Evolutionary conservation across 2,329 filamentous ascomycete genomes (phyloP), one percentile per base, ranked within the genome.

Genomic region (Scedosporium minutisporum): DNA sequence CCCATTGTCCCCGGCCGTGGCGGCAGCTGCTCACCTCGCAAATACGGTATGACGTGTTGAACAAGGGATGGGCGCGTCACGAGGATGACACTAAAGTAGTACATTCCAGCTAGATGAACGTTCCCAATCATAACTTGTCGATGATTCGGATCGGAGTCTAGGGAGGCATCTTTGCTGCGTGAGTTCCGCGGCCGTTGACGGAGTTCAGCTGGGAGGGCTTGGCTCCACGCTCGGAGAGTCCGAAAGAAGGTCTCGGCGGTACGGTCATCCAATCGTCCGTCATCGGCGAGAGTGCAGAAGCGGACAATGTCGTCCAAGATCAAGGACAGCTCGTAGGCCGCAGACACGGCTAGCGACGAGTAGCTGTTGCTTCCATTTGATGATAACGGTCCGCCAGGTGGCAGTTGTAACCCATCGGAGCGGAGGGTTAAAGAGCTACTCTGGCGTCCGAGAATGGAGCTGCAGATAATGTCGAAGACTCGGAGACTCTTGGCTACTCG

Each of bases 1-100:
- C 33, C 33, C 10, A 38, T 38, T 12, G 10, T 38, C 33, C 33
- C 33, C 33, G 33, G 76, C 69, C 6, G 73, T 73, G 0, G 27
- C 64, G 65, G 7, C 33, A 38, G 33, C 33, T 38, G 33, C 33
- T 38, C 33, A 38, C 33, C 33, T 10, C 33, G 33, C 10, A 38
- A 38, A 4, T 38, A 38, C 33, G 33, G 33, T 14, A 65, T 62
- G 42, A 66, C 27, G 41, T 66, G 60, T 9, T 58, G 58, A 18
- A 66, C 65, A n/a, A 66, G 62, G 48, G 62, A 66, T 29, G 64
- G 65, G 16, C 65, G 33, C 23, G 65, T 66, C 6, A 65, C 63
- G 3, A 66, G 38, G 12, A 66, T 65, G 2, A 66, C 63, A 6
- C 63, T 57, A 62, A 66, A 66, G 57, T 66, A 66, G 46, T 67